These are phyloP conservation scores for Pythium phragmiticola DNA, from an alignment of 352 stramenopile genomes.

Conservation along the genomic window DNA sequence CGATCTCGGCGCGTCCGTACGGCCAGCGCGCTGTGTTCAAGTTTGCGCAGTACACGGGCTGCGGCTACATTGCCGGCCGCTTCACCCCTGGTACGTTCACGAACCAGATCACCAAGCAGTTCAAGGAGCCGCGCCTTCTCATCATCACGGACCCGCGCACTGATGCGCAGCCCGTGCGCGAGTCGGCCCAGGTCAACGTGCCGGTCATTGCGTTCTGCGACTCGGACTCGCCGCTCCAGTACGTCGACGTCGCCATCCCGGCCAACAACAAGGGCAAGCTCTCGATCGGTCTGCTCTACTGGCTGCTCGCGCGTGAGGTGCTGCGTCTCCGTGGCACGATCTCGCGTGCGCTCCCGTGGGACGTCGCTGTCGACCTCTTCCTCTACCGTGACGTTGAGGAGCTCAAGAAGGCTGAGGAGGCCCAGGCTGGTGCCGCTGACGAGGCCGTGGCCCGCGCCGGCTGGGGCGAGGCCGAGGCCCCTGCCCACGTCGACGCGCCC, in stretches of 20 bases:
- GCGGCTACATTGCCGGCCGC: slow-evolving; percentile 96
- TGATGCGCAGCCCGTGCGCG: slow-evolving; percentile 96
- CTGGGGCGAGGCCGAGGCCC: slow-evolving; percentile 62
- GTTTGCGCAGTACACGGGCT: slow-evolving; percentile 99
- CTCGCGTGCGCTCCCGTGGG: slow-evolving; percentile 93
- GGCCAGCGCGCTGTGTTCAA: slow-evolving; percentile 99
- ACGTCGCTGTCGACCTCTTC: slow-evolving; percentile 99
- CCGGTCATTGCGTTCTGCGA: slow-evolving; percentile 99
- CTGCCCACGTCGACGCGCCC: slow-evolving; percentile 47
- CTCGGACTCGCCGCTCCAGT: slow-evolving; percentile 99
- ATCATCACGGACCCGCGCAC: slow-evolving; percentile 99
- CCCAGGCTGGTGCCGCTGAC: slow-evolving; percentile 86
- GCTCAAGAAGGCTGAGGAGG: slow-evolving; percentile 99
- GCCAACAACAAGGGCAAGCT: slow-evolving; percentile 99
- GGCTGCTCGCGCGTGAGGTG: slow-evolving; percentile 98
- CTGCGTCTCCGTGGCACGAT: slow-evolving; percentile 97
- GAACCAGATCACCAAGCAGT: slow-evolving; percentile 99
- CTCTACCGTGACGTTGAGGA: slow-evolving; percentile 99
- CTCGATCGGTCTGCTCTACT: slow-evolving; percentile 99
- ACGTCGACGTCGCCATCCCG: slow-evolving; percentile 99
- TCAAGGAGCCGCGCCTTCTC: slow-evolving; percentile 98
- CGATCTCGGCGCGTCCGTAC: slow-evolving; percentile 98
- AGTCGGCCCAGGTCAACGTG: slow-evolving; percentile 99
- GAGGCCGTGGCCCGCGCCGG: slow-evolving; percentile 64
- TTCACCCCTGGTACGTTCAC: slow-evolving; percentile 99